Base-by-base conservation (phyloP, 2,329 filamentous ascomycete genomes). In the Neofusicoccum sp. region DNA sequence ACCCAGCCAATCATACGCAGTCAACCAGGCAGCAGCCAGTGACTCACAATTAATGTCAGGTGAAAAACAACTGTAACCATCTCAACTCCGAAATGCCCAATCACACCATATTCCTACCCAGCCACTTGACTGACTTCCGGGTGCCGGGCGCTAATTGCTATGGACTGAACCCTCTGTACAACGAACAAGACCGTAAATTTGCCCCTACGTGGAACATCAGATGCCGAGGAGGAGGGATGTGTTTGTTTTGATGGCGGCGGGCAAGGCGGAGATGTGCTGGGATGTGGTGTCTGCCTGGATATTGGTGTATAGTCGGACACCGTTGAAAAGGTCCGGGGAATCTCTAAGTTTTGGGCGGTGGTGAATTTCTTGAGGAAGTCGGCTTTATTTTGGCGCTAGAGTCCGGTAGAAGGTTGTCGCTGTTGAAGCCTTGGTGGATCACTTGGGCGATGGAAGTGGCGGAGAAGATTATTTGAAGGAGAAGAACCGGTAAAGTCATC, bases 171-270 rank as follows among this genome's bases (percentile, higher is more conserved):
- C 20, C 20, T 20, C 20, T 20, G 20, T 20, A 20, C 20, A 20
- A 20, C 20, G 20, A 20, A 20, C 20, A 20, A 20, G 20, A 20
- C 20, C 20, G 20, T 20, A 20, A 20, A 20, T 20, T 20, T 20
- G 20, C 20, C 20, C 20, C 20, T 20, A 20, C 20, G 20, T 20
- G 20, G 1, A 47, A 20, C 43, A 47, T 72, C 72, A 75, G 30
- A 75, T 67, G 28, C 72, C 72, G 14, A 75, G 69, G 6, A 75
- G 69, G 7, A 75, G 67, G 62, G 69, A 73, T 11, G 71, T 72
- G 48, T 71, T 69, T 1, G 71, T 74, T 14, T 68, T 65, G 47
- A 75, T 65, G 20, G 72, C 72, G 28, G 72, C 71, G 2, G 69
- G 64, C 62, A 75, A 70, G 4, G 72, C 72, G 6, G 43, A 47